Conservation (phyloP, 257 asterid species). For the Datura wrightii region DNA sequence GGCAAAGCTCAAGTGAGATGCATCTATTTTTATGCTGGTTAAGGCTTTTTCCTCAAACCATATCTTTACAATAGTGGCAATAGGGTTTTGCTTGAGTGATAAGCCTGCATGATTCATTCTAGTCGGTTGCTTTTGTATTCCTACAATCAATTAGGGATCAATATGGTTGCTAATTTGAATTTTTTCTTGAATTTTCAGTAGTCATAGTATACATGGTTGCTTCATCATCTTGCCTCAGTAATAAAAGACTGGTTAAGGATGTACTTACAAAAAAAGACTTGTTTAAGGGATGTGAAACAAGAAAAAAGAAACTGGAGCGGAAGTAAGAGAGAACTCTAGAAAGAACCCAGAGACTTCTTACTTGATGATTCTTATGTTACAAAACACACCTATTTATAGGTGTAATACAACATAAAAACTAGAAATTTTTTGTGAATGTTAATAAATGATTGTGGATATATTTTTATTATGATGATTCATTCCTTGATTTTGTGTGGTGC, state of each 20-base stretch:
- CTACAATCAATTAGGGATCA: background rate
- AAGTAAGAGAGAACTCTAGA: background rate
- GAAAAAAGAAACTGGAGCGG: background rate
- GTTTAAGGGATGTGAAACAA: background rate
- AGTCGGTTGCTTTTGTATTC: background rate
- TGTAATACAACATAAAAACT: background rate
- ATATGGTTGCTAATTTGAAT: slow-evolving; percentile 1
- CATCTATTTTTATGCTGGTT: background rate
- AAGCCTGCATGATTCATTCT: background rate
- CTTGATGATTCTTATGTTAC: background rate
- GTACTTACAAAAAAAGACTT: background rate
- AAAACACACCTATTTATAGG: background rate
- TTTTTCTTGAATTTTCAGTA: background rate
- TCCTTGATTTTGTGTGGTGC: background rate
- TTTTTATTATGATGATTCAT: background rate
- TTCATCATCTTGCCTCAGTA: background rate
- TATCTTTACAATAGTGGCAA: background rate
- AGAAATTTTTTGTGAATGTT: background rate
- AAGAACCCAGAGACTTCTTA: background rate
- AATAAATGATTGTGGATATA: background rate
- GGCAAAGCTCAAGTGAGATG: slow-evolving; percentile 5
- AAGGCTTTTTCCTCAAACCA: background rate
- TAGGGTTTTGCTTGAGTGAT: background rate
- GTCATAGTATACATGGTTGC: background rate
- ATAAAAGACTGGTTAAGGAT: background rate